phyloP scores from a whole-genome alignment of 2,329 filamentous ascomycete species.

The Cordyceps tenuipes region DNA sequence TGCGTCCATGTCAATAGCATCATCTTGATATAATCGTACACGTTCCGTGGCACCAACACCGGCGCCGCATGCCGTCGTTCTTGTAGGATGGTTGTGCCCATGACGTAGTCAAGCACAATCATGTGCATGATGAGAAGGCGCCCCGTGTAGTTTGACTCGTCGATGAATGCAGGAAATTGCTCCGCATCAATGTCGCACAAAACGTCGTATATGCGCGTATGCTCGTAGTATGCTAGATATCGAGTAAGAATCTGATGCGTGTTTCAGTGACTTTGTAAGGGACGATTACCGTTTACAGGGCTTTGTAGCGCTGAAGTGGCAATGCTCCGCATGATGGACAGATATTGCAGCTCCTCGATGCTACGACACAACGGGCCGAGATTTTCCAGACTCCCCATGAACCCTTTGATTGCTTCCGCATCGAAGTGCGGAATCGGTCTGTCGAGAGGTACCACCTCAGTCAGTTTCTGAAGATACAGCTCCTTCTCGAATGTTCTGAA shows the following conservation, averaged over 20 bases:
- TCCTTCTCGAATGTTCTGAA: constrained; percentile 9
- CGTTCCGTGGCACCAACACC: constrained; percentile 10
- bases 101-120: constrained; percentile 11
- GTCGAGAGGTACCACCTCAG: constrained; percentile 1
- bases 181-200: constrained; percentile 3
- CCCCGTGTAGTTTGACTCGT: constrained; percentile 7
- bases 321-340: constrained; percentile 9
- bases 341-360: constrained; percentile 8
- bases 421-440: constrained; percentile 5
- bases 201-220: constrained; percentile 9
- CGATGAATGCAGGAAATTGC: constrained; percentile 7
- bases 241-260: background rate
- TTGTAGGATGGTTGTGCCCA: constrained; percentile 9
- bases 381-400: constrained; percentile 3
- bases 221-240: constrained; percentile 7
- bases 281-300: background rate
- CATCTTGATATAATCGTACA: constrained; percentile 17
- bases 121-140: constrained; percentile 11
- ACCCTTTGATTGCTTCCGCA: constrained; percentile 1
- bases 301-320: constrained; percentile 3
- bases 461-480: background rate
- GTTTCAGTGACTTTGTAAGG: no score
- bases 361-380: constrained; percentile 9
- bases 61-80: background rate
- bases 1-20: constrained; percentile 32